phyloP scores from a whole-genome alignment of 2,329 filamentous ascomycete species.

The Sarocladium kiliense region DNA sequence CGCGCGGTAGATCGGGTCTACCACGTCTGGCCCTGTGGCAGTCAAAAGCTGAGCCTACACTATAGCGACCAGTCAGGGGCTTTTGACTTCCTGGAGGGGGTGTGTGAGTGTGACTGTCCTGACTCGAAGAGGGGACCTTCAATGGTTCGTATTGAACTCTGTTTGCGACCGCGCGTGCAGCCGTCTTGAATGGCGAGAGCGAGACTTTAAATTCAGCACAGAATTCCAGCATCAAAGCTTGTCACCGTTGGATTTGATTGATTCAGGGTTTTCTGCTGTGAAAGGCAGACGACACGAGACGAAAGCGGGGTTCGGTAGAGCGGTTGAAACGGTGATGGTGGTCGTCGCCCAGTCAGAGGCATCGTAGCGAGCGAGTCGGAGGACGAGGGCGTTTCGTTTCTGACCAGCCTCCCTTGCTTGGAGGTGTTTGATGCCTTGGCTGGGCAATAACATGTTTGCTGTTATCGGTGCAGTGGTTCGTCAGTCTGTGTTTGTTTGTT shows the following conservation, averaged over 20 bases:
- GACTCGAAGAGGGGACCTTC: no score
- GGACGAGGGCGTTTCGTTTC: conserved; percentile 5
- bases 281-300: not conserved
- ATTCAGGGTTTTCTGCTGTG: no score
- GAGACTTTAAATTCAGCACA: not conserved
- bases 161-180: not conserved
- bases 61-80: not conserved
- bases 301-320: not conserved
- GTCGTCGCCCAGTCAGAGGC: not conserved
- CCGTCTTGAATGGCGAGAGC: not conserved
- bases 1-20: not conserved
- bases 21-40: not conserved
- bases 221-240: not conserved
- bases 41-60: not conserved
- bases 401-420: conserved; percentile 3
- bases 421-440: not conserved
- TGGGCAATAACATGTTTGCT: not conserved
- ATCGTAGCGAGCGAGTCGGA: not conserved
- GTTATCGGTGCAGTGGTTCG: conserved; percentile 1
- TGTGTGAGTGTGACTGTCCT: no score
- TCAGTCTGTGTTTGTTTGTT: not conserved
- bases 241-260: no score
- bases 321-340: conserved; percentile 7
- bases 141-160: no score
- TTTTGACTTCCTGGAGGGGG: no score